Evolutionary conservation across 371 early-diverging fungal genomes (phyloP), one percentile per base, ranked within the genome.

Genomic region (Mucor sp.): DNA sequence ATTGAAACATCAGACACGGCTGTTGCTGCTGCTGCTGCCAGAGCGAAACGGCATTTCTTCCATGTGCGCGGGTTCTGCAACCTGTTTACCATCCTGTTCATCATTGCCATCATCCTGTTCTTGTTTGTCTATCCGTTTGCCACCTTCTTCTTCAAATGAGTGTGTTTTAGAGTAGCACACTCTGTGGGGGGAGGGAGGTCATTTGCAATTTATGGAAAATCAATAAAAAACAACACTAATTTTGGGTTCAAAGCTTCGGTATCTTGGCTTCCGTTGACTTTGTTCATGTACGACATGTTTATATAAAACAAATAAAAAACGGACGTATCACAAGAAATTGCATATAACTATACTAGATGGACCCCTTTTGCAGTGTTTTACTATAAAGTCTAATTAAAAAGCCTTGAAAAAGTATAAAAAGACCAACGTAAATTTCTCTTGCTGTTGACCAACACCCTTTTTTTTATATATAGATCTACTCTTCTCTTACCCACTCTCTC

Each of bases 101-200:
- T 70, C 9, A 21, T 70, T 11, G 33, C 59, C 15, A 48, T 66
- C n/a, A 70, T 70, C 19, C 60, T 70, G 9, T 62, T 61, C 25
- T 60, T 70, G 15, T 65, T 70, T 30, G 21, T 70, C 28, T 70
- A 65, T 30, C 71, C 71, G 11, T 70, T 70, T 39, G 56, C 61
- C 15, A 61, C 62, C 4, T 41, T 61, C 11, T 67, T 63, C 25
- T 57, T 37, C 25, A 58, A 58, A 35, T 17, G 35, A 33, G n/a
- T n/a, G n/a, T n/a, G n/a, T n/a, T n/a, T n/a, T n/a, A n/a, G n/a
- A 53, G 53, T 53, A 53, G 53, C 53, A 60, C 25, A 27, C 21
- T 17, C 12, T 21, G 21, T 6, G 41, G 25, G 41, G 39, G 43
- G n/a, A 28, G 39, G 43, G n/a, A 28, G 9, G 41, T 14, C 43